These are phyloP conservation scores for Monilinia aucupariae DNA, from an alignment of 2,329 filamentous ascomycete genomes.

Conservation along the genomic window DNA sequence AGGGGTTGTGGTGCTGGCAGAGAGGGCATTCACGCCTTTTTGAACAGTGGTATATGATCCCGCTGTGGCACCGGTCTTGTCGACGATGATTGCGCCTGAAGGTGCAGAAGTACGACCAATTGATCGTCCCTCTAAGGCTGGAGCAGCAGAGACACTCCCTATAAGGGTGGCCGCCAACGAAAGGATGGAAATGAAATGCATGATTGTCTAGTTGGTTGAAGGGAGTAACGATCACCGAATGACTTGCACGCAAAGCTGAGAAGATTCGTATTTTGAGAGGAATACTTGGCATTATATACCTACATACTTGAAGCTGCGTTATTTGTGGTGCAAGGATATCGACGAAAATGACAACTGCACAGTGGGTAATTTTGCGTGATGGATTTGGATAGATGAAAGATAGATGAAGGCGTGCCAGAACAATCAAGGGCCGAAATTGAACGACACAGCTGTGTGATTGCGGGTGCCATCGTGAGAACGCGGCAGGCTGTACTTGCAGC, in stretches of 20 bases:
- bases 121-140: conserved; percentile 1
- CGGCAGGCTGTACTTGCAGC: not conserved
- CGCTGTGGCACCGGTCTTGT: conserved; percentile 36
- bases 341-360: not conserved
- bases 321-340: not conserved
- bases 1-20: conserved; percentile 38
- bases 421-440: not conserved
- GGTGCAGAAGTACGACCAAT: conserved; percentile 39
- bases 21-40: conserved; percentile 36
- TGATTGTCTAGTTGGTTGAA: not conserved
- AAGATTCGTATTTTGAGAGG: not conserved
- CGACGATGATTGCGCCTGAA: conserved; percentile 42
- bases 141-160: not conserved
- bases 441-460: not conserved
- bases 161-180: conserved; percentile 1
- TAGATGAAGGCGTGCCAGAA: not conserved
- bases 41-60: conserved; percentile 24
- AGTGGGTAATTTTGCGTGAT: not conserved
- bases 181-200: conserved; percentile 8
- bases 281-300: not conserved
- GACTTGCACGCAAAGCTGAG: not conserved
- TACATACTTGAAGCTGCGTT: not conserved
- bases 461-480: not conserved
- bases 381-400: not conserved
- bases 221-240: not conserved